Percentiles rank a stretch among this genome's conserved stretches.
Evolutionary conservation across 257 asterid species (phyloP).

Genomic region (Prunella vulgaris): DNA sequence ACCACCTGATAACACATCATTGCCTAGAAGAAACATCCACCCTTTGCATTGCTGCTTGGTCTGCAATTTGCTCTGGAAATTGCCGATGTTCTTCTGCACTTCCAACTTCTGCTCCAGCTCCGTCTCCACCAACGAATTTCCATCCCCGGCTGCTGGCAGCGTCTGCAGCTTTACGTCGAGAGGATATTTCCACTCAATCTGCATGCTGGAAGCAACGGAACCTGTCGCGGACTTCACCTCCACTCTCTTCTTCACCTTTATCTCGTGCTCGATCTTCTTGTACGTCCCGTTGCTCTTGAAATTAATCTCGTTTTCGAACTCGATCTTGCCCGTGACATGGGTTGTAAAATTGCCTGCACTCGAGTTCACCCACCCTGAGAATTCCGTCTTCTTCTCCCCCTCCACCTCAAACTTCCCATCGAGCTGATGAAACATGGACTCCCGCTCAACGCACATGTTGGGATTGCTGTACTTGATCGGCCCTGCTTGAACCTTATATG

Average conservation of each 20-base stretch:
- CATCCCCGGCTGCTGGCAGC: slow-evolving; percentile 29
- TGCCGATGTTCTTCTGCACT: slow-evolving; percentile 35
- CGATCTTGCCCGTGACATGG: slow-evolving; percentile 25
- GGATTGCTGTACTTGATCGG: slow-evolving; percentile 34
- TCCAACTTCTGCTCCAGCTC: slow-evolving; percentile 37
- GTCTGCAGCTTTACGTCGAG: slow-evolving; percentile 32
- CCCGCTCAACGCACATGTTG: slow-evolving; percentile 24
- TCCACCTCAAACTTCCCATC: slow-evolving; percentile 55
- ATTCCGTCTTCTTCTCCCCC: slow-evolving; percentile 39
- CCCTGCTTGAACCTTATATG: slow-evolving; percentile 46
- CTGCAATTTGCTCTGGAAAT: slow-evolving; percentile 21
- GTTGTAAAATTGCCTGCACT: slow-evolving; percentile 68
- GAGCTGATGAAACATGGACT: slow-evolving; percentile 30
- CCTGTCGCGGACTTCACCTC: slow-evolving; percentile 28
- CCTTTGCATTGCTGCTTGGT: slow-evolving; percentile 51
- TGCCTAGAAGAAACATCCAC: slow-evolving; percentile 59
- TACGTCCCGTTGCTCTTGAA: slow-evolving; percentile 39
- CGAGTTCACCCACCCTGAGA: slow-evolving; percentile 75
- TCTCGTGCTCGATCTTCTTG: slow-evolving; percentile 49
- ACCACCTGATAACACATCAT: slow-evolving; percentile 55
- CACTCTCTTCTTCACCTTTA: slow-evolving; percentile 32
- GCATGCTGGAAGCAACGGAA: not conserved
- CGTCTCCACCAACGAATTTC: slow-evolving; percentile 32
- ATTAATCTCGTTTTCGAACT: slow-evolving; percentile 46
- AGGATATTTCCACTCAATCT: slow-evolving; percentile 40